Evolutionary conservation across 208 protist genomes (phyloP).

Genomic region (Leishmania gerbilli): DNA sequence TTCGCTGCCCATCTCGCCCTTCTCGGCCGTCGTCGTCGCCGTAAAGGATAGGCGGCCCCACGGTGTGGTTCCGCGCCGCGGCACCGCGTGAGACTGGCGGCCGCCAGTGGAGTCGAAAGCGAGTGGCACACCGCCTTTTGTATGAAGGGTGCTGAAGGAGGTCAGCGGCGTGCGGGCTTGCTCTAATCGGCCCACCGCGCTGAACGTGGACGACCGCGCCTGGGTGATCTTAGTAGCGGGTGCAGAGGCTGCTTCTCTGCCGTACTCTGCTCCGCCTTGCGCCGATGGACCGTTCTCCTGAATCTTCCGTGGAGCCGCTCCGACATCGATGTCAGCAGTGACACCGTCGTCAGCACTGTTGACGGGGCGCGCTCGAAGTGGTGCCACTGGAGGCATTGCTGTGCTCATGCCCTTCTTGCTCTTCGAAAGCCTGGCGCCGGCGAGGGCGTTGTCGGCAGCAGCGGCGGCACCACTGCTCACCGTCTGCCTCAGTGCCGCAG

Average conservation of each 20-base stretch:
- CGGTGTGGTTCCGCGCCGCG: not conserved
- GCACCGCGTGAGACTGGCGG: not conserved
- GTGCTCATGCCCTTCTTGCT: not conserved
- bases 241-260: not conserved
- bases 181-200: not conserved
- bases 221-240: not conserved
- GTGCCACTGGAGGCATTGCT: not conserved
- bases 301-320: not conserved
- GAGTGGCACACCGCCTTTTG: not conserved
- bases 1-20: not conserved
- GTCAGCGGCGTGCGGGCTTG: not conserved
- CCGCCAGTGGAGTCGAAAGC: not conserved
- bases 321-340: not conserved
- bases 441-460: not conserved
- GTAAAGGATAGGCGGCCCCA: not conserved
- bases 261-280: not conserved
- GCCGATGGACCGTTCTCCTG: not conserved
- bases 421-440: not conserved
- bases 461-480: not conserved
- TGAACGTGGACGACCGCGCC: not conserved
- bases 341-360: not conserved
- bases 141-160: not conserved
- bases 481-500: not conserved
- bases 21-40: not conserved
- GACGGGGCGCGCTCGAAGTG: conserved; percentile 1